Base-by-base conservation (phyloP, 352 stramenopile genomes). In the Halophytophthora batemanensis region DNA sequence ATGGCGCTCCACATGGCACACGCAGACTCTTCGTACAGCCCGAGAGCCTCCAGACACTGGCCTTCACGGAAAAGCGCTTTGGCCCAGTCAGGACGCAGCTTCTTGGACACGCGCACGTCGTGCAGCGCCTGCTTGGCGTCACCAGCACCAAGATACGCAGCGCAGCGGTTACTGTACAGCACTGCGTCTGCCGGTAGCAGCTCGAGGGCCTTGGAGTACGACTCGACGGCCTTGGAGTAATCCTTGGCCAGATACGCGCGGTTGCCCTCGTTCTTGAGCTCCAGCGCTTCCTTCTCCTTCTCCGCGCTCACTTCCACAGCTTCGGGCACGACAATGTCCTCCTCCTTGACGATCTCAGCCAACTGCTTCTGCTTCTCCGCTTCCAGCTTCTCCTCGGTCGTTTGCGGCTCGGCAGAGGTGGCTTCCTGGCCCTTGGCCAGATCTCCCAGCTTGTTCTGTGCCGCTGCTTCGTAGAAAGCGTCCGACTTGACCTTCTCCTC, bases 1-100 rank as follows among this genome's bases (percentile, higher is more conserved):
- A 92, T 86, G 14, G 82, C 82, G 19, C 65, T 61, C 79, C 79
- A 93, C 68, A 90, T 80, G 3, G 78, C 73, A 22, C 68, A 78
- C 3, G 82, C 82, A 6, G 82, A 79, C 38, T 93, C 82, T 56
- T 93, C 82, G 45, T 69, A 93, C 12, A 85, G 62, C 41, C 70
- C 65, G 17, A 93, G 67, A 25, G 77, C 70, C 45, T 93, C 82
- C 13, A 93, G 63, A 51, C 80, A 90, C 71, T 93, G 80, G 14
- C 80, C 80, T 58, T 93, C 82, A n/a, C 82, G 80, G 64, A 88
- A 93, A 35, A 86, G 63, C 23, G 82, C 80, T 64, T 93, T 93
- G 44, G 81, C 61, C 82, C 82, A 93, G 23, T 93, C 65, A 1
- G 82, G 82, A 59, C 83, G 83, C 47, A 93, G 64, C 59, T 93